Evolutionary conservation across 306 rosid genomes (phyloP).

Genomic region (Quercus glauca): DNA sequence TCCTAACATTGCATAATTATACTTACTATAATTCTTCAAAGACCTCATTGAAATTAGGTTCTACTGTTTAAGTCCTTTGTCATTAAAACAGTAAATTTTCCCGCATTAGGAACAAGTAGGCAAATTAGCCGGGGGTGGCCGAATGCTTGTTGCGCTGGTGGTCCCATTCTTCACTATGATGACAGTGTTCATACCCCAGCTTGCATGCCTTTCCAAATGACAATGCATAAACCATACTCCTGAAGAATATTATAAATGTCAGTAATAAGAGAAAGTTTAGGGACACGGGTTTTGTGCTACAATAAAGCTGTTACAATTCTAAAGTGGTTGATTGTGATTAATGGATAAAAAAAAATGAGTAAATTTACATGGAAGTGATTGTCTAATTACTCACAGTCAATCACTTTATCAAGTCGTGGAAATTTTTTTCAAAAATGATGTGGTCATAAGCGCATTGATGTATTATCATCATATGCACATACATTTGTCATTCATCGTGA

Average conservation of each 20-base stretch:
- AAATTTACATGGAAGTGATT: too few species aligned
- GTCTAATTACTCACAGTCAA: too few species aligned
- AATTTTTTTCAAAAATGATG: too few species aligned
- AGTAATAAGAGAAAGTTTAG: too few species aligned
- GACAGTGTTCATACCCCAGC: slow-evolving; percentile 37
- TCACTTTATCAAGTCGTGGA: too few species aligned
- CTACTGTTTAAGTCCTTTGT: too few species aligned
- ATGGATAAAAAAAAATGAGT: too few species aligned
- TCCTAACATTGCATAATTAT: too few species aligned
- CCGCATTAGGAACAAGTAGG: slow-evolving; percentile 24
- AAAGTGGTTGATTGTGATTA: too few species aligned
- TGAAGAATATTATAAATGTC: neutral
- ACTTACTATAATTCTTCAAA: neutral
- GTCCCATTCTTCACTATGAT: slow-evolving; percentile 33
- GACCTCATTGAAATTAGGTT: neutral
- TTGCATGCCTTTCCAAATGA: slow-evolving; percentile 34
- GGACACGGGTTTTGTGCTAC: too few species aligned
- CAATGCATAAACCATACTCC: slow-evolving; percentile 51
- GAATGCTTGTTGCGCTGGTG: slow-evolving; percentile 9
- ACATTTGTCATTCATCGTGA: neutral
- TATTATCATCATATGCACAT: neutral
- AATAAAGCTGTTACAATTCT: too few species aligned
- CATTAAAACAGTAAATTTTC: neutral
- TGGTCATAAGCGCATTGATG: too few species aligned
- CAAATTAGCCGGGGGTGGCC: slow-evolving; percentile 28